These are phyloP conservation scores for Macrolepiota albuminosa DNA, from an alignment of 768 basidiomycete genomes.

Conservation along the genomic window DNA sequence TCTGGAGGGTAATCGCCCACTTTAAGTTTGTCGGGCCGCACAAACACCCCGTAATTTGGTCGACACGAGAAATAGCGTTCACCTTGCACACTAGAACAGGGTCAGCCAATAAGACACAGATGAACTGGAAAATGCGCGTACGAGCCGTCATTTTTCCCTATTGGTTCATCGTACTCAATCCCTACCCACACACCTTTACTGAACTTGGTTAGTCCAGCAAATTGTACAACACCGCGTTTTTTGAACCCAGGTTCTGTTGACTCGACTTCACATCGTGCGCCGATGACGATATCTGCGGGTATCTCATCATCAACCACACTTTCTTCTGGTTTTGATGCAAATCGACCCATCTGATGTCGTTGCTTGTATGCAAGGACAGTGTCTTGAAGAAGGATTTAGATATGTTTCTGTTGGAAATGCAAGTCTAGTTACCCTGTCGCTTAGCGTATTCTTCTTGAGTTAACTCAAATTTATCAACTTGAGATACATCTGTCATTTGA, in stretches of 20 bases:
- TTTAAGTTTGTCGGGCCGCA: slow-evolving; percentile 73
- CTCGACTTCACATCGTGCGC: slow-evolving; percentile 81
- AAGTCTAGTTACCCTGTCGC: slow-evolving; percentile 54
- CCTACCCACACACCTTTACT: slow-evolving; percentile 82
- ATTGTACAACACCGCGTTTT: slow-evolving; percentile 83
- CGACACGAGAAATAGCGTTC: slow-evolving; percentile 80
- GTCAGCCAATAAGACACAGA: background rate
- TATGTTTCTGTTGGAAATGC: background rate
- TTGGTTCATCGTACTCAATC: slow-evolving; percentile 91
- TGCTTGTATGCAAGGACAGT: slow-evolving; percentile 89
- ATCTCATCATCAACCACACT: slow-evolving; percentile 19
- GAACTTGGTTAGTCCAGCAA: slow-evolving; percentile 78
- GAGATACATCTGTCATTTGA: slow-evolving; percentile 77
- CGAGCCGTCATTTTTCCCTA: slow-evolving; percentile 95
- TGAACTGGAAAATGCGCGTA: slow-evolving; percentile 38
- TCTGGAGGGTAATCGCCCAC: slow-evolving; percentile 87
- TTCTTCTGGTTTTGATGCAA: slow-evolving; percentile 50
- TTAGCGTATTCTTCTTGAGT: slow-evolving; percentile 76
- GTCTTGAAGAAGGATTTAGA: slow-evolving; percentile 40
- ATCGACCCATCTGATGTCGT: slow-evolving; percentile 82
- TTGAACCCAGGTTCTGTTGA: slow-evolving; percentile 61
- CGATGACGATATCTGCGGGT: slow-evolving; percentile 51
- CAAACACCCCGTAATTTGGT: slow-evolving; percentile 80
- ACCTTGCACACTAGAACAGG: slow-evolving; percentile 63
- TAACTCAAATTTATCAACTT: slow-evolving; percentile 92